These are phyloP conservation scores for Actinidia chinensis DNA, from an alignment of 179 eudicot genomes.

Conservation along the genomic window DNA sequence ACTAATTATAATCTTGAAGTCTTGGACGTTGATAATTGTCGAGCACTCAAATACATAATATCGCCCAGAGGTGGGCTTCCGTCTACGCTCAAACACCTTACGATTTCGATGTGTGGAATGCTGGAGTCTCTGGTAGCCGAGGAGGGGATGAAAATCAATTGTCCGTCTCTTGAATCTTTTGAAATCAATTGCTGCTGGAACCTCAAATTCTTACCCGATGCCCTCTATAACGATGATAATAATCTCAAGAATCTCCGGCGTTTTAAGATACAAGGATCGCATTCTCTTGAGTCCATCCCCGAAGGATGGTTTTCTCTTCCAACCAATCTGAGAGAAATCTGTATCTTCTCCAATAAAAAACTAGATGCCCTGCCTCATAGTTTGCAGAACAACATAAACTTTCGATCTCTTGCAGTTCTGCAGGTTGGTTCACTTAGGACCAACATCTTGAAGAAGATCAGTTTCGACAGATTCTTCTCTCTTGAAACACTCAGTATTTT, in stretches of 20 bases:
- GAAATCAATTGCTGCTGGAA: neutral
- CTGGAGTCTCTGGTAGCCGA: neutral
- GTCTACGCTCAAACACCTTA: neutral
- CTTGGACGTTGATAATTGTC: neutral
- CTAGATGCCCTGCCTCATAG: neutral
- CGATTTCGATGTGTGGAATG: fast-evolving
- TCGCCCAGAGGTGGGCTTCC: neutral
- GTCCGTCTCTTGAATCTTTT: neutral
- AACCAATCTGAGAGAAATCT: neutral
- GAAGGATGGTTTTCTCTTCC: neutral
- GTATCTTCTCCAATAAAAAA: neutral
- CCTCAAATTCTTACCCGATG: conserved; percentile 3
- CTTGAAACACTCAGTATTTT: neutral
- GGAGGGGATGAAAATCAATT: neutral
- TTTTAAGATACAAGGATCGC: neutral
- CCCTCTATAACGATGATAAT: neutral
- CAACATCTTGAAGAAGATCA: too few relatives aligned
- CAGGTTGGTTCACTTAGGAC: too few relatives aligned
- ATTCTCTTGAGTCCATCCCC: neutral
- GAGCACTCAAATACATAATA: neutral
- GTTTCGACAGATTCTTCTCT: neutral
- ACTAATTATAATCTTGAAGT: neutral
- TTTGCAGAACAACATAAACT: neutral
- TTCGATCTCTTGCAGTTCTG: too few relatives aligned
- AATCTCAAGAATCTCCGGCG: neutral